Conservation (phyloP, 345 rosid species). For the Chamaenerion angustifolium region DNA sequence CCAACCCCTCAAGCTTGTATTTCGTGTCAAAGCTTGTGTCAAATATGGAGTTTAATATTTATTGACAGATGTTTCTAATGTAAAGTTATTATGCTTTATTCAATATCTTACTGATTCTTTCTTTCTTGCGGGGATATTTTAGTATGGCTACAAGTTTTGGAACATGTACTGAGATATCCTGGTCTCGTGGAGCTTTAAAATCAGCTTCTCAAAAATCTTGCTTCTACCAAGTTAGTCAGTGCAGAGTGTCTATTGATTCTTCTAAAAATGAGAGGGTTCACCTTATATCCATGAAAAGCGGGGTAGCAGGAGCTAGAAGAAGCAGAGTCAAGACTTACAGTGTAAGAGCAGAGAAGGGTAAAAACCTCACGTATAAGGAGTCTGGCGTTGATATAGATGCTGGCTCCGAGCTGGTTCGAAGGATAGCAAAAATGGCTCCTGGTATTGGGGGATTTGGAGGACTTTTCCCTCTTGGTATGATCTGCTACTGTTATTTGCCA, state of each 20-base stretch:
- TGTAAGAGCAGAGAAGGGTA: slow-evolving; percentile 6
- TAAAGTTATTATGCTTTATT: too few relatives aligned
- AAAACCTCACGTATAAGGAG: slow-evolving; percentile 57
- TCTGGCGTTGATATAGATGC: slow-evolving; percentile 97
- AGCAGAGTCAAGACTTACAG: neutral
- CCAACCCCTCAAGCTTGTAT: too few relatives aligned
- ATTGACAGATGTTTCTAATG: too few relatives aligned
- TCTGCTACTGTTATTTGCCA: neutral
- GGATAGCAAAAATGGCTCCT: slow-evolving; percentile 87
- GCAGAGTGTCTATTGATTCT: neutral
- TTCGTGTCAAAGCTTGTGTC: too few relatives aligned
- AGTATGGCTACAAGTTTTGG: slow-evolving; percentile 7
- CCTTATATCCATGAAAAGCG: neutral
- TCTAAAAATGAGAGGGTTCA: neutral
- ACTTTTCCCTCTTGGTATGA: slow-evolving; percentile 68
- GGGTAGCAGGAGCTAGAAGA: neutral
- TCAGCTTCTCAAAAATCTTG: neutral
- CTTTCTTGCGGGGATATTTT: neutral
- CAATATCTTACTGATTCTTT: too few relatives aligned
- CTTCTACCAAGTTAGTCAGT: neutral
- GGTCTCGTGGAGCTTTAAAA: neutral
- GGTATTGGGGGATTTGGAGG: slow-evolving; percentile 95
- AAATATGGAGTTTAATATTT: too few relatives aligned
- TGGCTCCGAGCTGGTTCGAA: slow-evolving; percentile 67
- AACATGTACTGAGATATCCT: neutral